Conservation (phyloP, 306 rosid genomes). For the Cucurbita argyrosperma region DNA sequence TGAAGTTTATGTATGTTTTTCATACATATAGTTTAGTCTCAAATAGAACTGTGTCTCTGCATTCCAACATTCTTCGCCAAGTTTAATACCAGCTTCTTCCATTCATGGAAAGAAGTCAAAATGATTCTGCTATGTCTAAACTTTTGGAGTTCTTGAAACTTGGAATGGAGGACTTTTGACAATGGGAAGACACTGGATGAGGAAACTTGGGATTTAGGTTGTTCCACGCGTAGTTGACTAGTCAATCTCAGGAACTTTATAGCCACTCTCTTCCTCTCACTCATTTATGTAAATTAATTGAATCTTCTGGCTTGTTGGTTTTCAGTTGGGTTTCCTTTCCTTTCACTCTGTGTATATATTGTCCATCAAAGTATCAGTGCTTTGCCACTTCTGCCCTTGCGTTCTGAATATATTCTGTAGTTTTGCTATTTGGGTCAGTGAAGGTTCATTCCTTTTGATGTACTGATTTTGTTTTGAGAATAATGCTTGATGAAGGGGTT, state of each 20-base stretch:
- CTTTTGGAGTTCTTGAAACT: not conserved
- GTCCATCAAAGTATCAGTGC: not conserved
- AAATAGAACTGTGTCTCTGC: not conserved
- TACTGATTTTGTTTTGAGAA: not conserved
- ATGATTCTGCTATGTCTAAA: not conserved
- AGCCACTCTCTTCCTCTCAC: not conserved
- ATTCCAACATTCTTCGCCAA: not conserved
- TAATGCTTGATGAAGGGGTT: conserved; percentile 1
- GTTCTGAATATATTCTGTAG: not conserved
- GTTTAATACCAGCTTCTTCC: not conserved
- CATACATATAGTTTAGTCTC: not conserved
- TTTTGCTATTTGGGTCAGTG: not conserved
- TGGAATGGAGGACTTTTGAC: not conserved
- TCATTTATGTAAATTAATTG: not conserved
- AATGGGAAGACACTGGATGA: not conserved
- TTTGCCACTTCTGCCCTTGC: not conserved
- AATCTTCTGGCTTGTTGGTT: not conserved
- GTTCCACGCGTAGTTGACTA: not conserved
- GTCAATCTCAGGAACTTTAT: not conserved
- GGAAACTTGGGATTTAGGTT: not conserved
- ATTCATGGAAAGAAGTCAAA: not conserved
- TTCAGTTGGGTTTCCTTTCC: not conserved
- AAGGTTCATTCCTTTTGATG: not conserved
- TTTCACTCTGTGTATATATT: not conserved
- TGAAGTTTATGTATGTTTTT: not conserved